phyloP scores from a whole-genome alignment of 2,329 filamentous ascomycete genomes.

The Xylariaceae sp. region DNA sequence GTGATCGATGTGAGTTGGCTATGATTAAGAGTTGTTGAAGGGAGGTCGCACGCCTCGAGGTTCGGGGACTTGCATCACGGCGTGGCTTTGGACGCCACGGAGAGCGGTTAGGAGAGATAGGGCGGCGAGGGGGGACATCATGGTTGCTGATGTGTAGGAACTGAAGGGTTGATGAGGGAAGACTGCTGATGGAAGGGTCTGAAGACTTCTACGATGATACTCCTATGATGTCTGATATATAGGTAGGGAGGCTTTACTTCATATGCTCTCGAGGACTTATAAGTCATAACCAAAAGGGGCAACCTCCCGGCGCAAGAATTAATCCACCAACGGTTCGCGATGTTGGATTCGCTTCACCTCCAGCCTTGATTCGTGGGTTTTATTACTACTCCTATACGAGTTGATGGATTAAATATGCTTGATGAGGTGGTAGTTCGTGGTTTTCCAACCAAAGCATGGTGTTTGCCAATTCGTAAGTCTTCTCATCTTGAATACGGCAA shows the following conservation, averaged over 20 bases:
- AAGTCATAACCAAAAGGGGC: slow-evolving; percentile 1
- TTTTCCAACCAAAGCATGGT: background rate
- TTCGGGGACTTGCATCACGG: slow-evolving; percentile 13
- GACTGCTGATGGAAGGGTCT: too few species aligned
- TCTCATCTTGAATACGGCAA: too few species aligned
- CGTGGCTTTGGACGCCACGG: slow-evolving; percentile 13
- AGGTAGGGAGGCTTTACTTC: background rate
- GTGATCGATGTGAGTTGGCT: background rate
- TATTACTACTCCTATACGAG: background rate
- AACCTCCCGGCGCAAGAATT: background rate
- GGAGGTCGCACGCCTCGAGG: slow-evolving; percentile 11
- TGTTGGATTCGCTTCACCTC: slow-evolving; percentile 3
- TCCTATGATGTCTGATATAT: background rate
- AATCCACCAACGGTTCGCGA: slow-evolving; percentile 17
- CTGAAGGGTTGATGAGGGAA: too few species aligned
- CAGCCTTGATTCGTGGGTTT: background rate
- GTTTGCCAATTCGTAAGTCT: too few species aligned
- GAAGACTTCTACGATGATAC: too few species aligned
- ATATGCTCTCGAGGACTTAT: background rate
- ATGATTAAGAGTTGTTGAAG: background rate
- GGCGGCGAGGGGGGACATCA: slow-evolving; percentile 3
- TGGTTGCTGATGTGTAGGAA: background rate
- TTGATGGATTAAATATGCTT: background rate
- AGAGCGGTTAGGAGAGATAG: slow-evolving; percentile 3
- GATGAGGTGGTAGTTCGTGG: background rate